Conservation (phyloP, 106 monocot species). For the Dioscorea alata region DNA sequence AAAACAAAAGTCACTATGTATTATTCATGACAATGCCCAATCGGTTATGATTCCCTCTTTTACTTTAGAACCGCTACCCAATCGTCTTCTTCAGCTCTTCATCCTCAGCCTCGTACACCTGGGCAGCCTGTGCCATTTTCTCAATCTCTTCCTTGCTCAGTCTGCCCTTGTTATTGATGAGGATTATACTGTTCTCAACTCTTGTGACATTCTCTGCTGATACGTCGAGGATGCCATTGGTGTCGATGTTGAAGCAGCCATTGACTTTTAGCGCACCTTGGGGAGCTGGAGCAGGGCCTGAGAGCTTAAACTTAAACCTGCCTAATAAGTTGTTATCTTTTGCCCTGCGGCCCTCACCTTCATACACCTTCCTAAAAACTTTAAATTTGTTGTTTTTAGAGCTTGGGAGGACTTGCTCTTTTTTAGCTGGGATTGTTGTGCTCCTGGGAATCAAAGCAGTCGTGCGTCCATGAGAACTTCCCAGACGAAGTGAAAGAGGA, state of each 20-base stretch:
- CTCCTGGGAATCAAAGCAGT: slow-evolving; percentile 37
- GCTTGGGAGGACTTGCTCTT: slow-evolving; percentile 36
- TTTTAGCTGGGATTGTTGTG: slow-evolving; percentile 39
- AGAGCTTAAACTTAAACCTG: slow-evolving; percentile 48
- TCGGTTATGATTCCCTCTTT: too few species aligned
- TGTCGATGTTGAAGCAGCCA: slow-evolving; percentile 60
- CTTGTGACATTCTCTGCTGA: slow-evolving; percentile 50
- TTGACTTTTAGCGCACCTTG: slow-evolving; percentile 54
- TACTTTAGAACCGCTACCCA: too few species aligned
- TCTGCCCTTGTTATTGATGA: slow-evolving; percentile 37
- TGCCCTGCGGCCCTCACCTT: slow-evolving; percentile 40
- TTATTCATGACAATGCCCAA: too few species aligned
- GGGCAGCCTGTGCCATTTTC: slow-evolving; percentile 39
- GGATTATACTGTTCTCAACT: slow-evolving; percentile 56
- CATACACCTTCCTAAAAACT: slow-evolving; percentile 35
- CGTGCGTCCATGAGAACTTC: slow-evolving; percentile 35
- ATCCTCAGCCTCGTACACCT: slow-evolving; percentile 48
- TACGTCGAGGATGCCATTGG: slow-evolving; percentile 57
- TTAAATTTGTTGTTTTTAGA: slow-evolving; percentile 36
- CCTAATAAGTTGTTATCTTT: slow-evolving; percentile 52
- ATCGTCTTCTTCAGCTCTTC: slow-evolving; percentile 51
- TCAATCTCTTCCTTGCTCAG: slow-evolving; percentile 50
- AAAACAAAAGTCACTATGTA: too few species aligned
- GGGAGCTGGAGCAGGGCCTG: slow-evolving; percentile 47
- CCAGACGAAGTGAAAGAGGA: slow-evolving; percentile 34